Evolutionary conservation across 176 grass and related monocot genomes (phyloP), one percentile per base, ranked within the genome.

Genomic region (Luzula sylvatica): DNA sequence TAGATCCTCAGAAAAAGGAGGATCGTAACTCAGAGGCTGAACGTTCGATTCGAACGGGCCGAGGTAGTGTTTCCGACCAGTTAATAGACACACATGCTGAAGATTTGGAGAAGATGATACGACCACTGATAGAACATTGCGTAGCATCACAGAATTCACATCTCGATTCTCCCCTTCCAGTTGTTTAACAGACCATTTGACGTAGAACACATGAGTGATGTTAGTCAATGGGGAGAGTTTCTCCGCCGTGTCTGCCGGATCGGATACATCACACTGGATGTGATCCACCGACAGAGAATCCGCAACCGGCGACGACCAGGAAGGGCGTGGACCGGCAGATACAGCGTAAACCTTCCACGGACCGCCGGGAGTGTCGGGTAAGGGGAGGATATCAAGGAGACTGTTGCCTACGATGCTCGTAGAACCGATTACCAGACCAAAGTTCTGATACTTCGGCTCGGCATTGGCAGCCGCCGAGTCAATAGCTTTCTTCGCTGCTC

Each of bases 281-380:
- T 79, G 75, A 23, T 72, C 68, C 35, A 72, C 60, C 11, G 20
- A 40, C 4, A 47, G 45, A 24, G 50, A 32, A 20, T 65, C 40
- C 27, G 45, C 14, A 20, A 72, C 21, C 1, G 78, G 38, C 18
- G 82, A 23, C n/a, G 65, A 71, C 83, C 83, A 87, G 19, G 72
- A 53, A 1, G 75, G 78, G 14, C 73, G 79, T 11, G 85, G 71
- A 50, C 72, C 58, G 27, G 78, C 78, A 7, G 85, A 83, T 50
- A 88, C 16, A 7, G 82, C 82, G 65, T 87, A 87, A 16, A 94
- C 68, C 82, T 94, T 94, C 88, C 88, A 94, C 0, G 87, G 87
- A 0, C 77, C 87, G 4, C 73, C 87, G 1, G 87, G 87, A 30
- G 81, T 86, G 73, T 86, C 87, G 21, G 78, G 19, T 23, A 86